phyloP scores from a whole-genome alignment of 192 early-diverging fungal genomes.

The Linnemannia hyalina region DNA sequence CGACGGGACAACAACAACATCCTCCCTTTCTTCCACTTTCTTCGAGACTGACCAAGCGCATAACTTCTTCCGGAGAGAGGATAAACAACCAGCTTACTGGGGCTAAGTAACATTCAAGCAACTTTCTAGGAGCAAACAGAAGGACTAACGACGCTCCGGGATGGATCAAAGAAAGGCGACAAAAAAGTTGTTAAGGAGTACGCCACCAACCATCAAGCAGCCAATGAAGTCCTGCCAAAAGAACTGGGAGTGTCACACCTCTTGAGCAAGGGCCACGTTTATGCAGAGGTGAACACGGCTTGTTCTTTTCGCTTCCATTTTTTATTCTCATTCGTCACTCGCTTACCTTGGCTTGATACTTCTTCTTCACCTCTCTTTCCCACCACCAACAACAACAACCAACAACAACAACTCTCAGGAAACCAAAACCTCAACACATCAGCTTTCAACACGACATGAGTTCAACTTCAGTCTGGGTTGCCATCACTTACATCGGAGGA shows the following conservation, averaged over 20 bases:
- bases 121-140: too few relatives aligned
- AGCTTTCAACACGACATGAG: constrained; percentile 5
- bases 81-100: background rate
- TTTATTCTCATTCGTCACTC: background rate
- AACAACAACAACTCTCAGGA: background rate
- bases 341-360: background rate
- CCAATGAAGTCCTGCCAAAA: background rate
- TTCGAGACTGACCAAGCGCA: background rate
- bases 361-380: constrained; percentile 2
- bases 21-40: background rate
- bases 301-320: background rate
- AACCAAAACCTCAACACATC: too few relatives aligned
- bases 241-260: background rate
- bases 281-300: background rate
- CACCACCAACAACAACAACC: background rate
- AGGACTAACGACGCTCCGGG: constrained; percentile 1
- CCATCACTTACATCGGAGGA: constrained; percentile 42
- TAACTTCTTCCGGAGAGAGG: background rate
- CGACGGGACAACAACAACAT: background rate
- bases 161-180: background rate
- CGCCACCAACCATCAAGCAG: background rate
- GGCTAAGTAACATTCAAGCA: background rate
- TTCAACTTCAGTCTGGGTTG: constrained; percentile 34
- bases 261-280: background rate
- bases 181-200: background rate